These are phyloP conservation scores for Termitomyces sp. DNA, from an alignment of 768 basidiomycete species.

Conservation along the genomic window DNA sequence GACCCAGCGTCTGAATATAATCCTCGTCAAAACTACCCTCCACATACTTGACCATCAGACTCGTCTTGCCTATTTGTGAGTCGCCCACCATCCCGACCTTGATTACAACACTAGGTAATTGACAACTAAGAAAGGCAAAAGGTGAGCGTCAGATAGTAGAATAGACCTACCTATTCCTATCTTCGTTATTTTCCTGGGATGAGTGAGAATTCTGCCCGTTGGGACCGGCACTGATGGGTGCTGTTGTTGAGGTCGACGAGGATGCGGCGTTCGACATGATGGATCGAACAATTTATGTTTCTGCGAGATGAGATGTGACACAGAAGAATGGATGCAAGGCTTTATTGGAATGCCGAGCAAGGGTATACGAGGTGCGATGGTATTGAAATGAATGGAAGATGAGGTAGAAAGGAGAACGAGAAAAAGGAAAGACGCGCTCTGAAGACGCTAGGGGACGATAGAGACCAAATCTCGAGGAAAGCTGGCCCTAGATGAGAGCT, in stretches of 20 bases:
- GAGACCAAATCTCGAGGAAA: slow-evolving; percentile 28
- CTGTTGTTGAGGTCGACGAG: slow-evolving; percentile 40
- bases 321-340: slow-evolving; percentile 13
- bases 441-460: slow-evolving; percentile 21
- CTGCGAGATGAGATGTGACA: slow-evolving; percentile 11
- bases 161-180: slow-evolving; percentile 59
- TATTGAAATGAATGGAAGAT: slow-evolving; percentile 16
- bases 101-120: slow-evolving; percentile 69
- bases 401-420: slow-evolving; percentile 22
- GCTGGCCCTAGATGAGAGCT: slow-evolving; percentile 25
- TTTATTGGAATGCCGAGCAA: slow-evolving; percentile 13
- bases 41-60: slow-evolving; percentile 99
- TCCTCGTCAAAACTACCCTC: slow-evolving; percentile 99
- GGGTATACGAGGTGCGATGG: slow-evolving; percentile 15
- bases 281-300: slow-evolving; percentile 16
- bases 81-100: slow-evolving; percentile 99
- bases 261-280: slow-evolving; percentile 48
- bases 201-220: slow-evolving; percentile 49
- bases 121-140: not conserved
- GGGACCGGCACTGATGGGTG: slow-evolving; percentile 39
- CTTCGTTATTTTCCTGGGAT: slow-evolving; percentile 56
- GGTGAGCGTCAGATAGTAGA: slow-evolving; percentile 2
- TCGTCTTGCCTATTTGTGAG: slow-evolving; percentile 98
- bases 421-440: slow-evolving; percentile 35
- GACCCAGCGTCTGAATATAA: slow-evolving; percentile 98